Percentiles rank a stretch among this genome's conserved stretches.
These are phyloP conservation scores for Lagenidium sp. DNA, from an alignment of 352 stramenopile species.

Conservation along the genomic window DNA sequence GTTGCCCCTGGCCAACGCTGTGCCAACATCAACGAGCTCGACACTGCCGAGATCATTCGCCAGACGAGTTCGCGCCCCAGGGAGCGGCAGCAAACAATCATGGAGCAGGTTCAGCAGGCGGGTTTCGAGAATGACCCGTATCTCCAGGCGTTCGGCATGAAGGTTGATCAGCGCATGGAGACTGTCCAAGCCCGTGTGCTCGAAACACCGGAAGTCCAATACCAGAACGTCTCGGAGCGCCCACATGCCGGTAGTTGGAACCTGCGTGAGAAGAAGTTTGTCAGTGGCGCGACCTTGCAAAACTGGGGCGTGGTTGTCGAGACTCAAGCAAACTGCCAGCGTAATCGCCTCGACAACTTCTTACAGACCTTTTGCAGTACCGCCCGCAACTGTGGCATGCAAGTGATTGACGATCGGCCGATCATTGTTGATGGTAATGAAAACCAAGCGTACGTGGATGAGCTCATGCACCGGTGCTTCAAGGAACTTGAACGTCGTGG, in stretches of 20 bases:
- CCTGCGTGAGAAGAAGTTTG: constrained; percentile 61
- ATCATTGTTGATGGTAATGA: constrained; percentile 26
- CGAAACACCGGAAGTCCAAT: constrained; percentile 53
- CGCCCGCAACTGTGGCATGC: constrained; percentile 25
- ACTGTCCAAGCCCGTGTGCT: constrained; percentile 36
- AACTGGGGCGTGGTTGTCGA: constrained; percentile 57
- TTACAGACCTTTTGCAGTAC: constrained; percentile 26
- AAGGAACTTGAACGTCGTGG: constrained; percentile 24
- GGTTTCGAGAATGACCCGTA: constrained; percentile 69
- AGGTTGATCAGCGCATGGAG: constrained; percentile 42
- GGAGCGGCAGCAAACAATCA: constrained; percentile 39
- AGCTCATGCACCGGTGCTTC: constrained; percentile 52
- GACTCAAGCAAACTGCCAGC: not conserved
- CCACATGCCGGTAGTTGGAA: constrained; percentile 66
- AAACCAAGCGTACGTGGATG: constrained; percentile 30
- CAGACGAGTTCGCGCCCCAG: constrained; percentile 44
- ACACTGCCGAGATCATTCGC: constrained; percentile 80
- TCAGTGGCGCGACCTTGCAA: constrained; percentile 28
- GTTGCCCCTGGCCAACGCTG: constrained; percentile 62
- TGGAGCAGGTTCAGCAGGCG: constrained; percentile 46
- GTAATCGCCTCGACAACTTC: constrained; percentile 25
- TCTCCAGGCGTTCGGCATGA: constrained; percentile 49
- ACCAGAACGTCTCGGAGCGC: constrained; percentile 45
- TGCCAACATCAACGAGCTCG: constrained; percentile 61
- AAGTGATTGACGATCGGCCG: constrained; percentile 28